Evolutionary conservation across 208 protist species (phyloP).

Genomic region (Wallacemonas sp.): DNA sequence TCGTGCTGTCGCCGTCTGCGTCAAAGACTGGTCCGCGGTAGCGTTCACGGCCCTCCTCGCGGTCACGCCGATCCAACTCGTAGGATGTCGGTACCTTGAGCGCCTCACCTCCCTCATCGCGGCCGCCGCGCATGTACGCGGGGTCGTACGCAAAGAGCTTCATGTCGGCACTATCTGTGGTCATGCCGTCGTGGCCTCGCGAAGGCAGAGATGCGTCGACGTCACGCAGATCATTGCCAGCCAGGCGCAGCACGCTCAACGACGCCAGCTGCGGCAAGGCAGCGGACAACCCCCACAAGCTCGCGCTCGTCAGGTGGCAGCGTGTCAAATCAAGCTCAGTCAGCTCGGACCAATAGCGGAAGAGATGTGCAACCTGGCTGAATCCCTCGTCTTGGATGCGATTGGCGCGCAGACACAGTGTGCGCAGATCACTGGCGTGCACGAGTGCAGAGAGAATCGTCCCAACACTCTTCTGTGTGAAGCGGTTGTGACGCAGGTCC

Average conservation of each 20-base stretch:
- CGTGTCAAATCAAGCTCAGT: constrained; percentile 59
- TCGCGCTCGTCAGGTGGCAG: constrained; percentile 56
- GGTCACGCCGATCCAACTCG: constrained; percentile 71
- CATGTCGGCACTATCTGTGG: background rate
- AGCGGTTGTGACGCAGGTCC: constrained; percentile 57
- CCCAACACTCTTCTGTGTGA: constrained; percentile 25
- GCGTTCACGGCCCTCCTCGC: constrained; percentile 46
- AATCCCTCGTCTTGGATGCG: constrained; percentile 52
- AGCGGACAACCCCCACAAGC: constrained; percentile 22
- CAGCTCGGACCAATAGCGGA: constrained; percentile 47
- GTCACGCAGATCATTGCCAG: constrained; percentile 62
- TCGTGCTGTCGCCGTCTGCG: background rate
- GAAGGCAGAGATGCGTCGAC: background rate
- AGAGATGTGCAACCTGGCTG: constrained; percentile 21
- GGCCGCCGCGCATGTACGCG: constrained; percentile 39
- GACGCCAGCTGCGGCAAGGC: constrained; percentile 24
- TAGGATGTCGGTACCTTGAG: constrained; percentile 69
- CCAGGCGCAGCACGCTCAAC: constrained; percentile 48
- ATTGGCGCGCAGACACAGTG: constrained; percentile 59
- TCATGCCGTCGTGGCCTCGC: background rate
- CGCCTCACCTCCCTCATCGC: constrained; percentile 7
- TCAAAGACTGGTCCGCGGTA: constrained; percentile 43
- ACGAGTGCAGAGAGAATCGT: constrained; percentile 33
- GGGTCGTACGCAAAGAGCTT: constrained; percentile 71
- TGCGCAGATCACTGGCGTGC: constrained; percentile 24